Base-by-base conservation (phyloP, 352 stramenopile genomes). In the Blastocystis hominis region DNA sequence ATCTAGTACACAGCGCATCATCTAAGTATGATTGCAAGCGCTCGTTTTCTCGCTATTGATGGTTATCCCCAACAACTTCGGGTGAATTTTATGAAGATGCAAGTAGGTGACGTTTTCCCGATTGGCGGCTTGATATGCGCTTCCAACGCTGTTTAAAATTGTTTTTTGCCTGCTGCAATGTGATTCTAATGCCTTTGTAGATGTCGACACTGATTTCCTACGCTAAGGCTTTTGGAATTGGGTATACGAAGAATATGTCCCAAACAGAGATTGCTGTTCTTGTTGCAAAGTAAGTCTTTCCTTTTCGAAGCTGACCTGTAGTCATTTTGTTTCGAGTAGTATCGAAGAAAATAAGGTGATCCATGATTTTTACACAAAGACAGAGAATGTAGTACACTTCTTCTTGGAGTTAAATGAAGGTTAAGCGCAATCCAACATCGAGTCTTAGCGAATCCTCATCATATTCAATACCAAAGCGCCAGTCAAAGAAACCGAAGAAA, bases 21-120 rank as follows among this genome's bases (percentile, higher is more conserved):
- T 40, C 6, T 20, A 44, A 42, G 24, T 17, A 72, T 72, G 62
- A 72, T 6, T 46, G 34, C 62, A 42, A n/a, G 9, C 20, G 62
- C 34, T 47, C 9, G 34, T 50, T n/a, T 34, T n/a, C 40, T 40
- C 30, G 34, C 62, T 72, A 47, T 40, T 40, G 40, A 42, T 72
- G 50, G 72, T 84, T 84, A 84, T 47, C 72, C 72, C 15, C 44
- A 84, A 47, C 72, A 84, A 64, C 47, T 64, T 66, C 72, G 72
- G 34, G 72, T 84, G 2, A 84, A 84, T 66, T 84, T 84, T 40
- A 47, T 84, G 72, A 84, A 84, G 47, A 84, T 84, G 72, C 72
- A 84, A 68, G 72, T 84, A 84, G 15, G 72, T 84, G 7, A 3
- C 30, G 46, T 69, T 66, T n/a, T 34, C 3, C 6, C 9, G 44